Base-by-base conservation (phyloP, 2,329 filamentous ascomycete genomes). In the Colletotrichum truncatum region DNA sequence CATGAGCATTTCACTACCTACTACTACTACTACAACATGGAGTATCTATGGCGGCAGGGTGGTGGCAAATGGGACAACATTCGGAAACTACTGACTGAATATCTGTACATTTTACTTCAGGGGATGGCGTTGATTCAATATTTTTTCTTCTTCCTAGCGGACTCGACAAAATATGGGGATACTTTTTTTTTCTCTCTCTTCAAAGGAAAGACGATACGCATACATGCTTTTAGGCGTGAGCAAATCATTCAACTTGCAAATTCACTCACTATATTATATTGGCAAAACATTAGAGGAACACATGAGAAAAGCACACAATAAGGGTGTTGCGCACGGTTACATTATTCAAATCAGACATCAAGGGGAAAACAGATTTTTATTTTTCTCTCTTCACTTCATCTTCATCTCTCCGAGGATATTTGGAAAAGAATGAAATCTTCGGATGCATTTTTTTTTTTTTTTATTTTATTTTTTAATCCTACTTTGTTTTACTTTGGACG, bases 1-100 rank as follows among this genome's bases (percentile, higher is more conserved):
- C 32, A 66, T 23, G 49, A 66, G 63, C 51, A 66, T 46, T 54
- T 46, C 26, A 62, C 56, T 39, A 55, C 53, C 28, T 28, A 45
- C 21, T 39, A 45, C 21, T n/a, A n/a, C n/a, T n/a, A n/a, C 32
- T 25, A 11, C 16, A 36, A 46, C 18, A 55, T 36, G 32, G 55
- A 59, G 55, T 59, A 59, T 32, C 32, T 51, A 59, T 32, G 55
- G 55, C n/a, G n/a, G n/a, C n/a, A n/a, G n/a, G 30, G n/a, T 8
- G n/a, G 43, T n/a, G 30, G 25, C n/a, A 49, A 26, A 32, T 28
- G 46, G 46, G 25, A 32, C 14, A 16, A 16, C 30, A 28, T n/a
- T n/a, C 28, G 7, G 28, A 30, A n/a, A 32, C 21, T 32, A 32
- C 12, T 25, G 53, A 34, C 16, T 36, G 49, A 39, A 25, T 18